A percentile compares a stretch with the other conserved stretches of the same genome.
Evolutionary conservation across 169 alveolate genomes (phyloP).

Genomic region (Eimeria maxima): DNA sequence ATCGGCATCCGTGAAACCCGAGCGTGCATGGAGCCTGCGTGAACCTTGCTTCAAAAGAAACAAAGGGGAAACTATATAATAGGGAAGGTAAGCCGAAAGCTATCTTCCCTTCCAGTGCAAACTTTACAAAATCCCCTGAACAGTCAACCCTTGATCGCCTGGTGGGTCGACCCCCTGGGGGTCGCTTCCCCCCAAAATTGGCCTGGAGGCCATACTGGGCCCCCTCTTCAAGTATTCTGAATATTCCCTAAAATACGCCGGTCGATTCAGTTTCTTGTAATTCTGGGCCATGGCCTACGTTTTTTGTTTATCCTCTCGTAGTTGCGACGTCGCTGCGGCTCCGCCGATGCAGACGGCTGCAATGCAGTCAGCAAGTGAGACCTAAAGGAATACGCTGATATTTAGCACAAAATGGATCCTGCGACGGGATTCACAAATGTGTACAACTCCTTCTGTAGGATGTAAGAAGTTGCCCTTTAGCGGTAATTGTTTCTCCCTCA

Average conservation of each 20-base stretch:
- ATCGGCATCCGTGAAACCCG: neutral
- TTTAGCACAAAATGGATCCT: neutral
- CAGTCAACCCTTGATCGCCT: neutral
- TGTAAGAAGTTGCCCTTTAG: neutral
- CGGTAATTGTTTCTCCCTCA: neutral
- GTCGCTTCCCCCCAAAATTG: neutral
- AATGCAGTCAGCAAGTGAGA: neutral
- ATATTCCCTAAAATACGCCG: neutral
- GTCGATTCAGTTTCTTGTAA: neutral
- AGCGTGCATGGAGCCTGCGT: neutral
- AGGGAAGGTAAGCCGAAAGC: neutral
- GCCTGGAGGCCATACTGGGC: neutral
- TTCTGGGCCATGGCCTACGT: neutral
- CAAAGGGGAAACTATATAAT: neutral
- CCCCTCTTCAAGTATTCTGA: neutral
- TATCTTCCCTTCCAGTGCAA: neutral
- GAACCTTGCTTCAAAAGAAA: neutral
- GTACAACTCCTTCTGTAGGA: neutral
- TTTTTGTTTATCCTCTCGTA: neutral
- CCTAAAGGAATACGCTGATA: neutral
- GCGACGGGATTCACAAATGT: neutral
- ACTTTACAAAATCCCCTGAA: neutral
- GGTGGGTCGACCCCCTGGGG: neutral
- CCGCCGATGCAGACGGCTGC: neutral
- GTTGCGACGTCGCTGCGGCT: neutral